Evolutionary conservation across 2,329 filamentous ascomycete genomes (phyloP).

Genomic region (Cordyceps fumosorosea): DNA sequence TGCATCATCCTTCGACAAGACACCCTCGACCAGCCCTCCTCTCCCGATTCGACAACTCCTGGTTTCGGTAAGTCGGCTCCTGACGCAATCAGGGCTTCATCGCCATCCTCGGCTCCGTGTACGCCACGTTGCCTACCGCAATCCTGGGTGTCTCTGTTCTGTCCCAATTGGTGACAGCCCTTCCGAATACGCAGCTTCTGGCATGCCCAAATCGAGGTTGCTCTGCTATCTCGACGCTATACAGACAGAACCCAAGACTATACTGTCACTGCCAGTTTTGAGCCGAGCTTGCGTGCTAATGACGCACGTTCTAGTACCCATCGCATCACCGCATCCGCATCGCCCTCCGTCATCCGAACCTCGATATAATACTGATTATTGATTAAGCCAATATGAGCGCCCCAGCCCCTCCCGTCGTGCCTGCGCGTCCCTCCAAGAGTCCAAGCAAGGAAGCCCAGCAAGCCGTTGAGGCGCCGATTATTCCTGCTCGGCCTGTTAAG

Average conservation of each 20-base stretch:
- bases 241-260: too few species aligned
- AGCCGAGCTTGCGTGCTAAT: slow-evolving; percentile 1
- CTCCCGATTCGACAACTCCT: slow-evolving; percentile 5
- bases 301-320: background rate
- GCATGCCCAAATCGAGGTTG: background rate
- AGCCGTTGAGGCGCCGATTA: slow-evolving; percentile 31
- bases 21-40: background rate
- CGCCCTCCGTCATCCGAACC: background rate
- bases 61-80: slow-evolving; percentile 11
- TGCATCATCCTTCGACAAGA: background rate
- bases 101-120: background rate
- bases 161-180: background rate
- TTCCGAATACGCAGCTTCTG: background rate
- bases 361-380: background rate
- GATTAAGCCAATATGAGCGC: slow-evolving; percentile 37
- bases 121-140: background rate
- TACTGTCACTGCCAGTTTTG: background rate
- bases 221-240: background rate
- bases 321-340: background rate
- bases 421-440: slow-evolving; percentile 48
- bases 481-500: slow-evolving; percentile 70
- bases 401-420: slow-evolving; percentile 46
- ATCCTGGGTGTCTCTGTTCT: background rate
- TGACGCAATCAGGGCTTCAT: slow-evolving; percentile 10
- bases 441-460: slow-evolving; percentile 38